Evolutionary conservation across 163 green algal genomes (phyloP).

Genomic region (Smithsoniella earleae): DNA sequence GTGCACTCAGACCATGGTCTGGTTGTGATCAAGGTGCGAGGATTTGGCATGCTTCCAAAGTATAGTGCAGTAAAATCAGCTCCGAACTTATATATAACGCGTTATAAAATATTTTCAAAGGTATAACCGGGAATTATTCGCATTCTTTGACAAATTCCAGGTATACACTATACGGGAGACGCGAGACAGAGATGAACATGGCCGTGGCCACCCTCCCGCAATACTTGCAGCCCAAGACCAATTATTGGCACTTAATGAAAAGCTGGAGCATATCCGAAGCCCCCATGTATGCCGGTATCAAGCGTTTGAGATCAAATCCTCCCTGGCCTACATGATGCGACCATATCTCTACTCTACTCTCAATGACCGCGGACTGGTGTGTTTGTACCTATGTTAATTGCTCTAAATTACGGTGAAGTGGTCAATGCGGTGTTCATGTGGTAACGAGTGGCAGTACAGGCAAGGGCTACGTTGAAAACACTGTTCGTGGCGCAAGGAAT

Average conservation of each 20-base stretch:
- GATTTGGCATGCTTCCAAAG: no score
- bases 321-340: constrained; percentile 77
- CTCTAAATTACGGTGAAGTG: no score
- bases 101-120: no score
- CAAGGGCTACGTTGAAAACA: no score
- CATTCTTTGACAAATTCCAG: no score
- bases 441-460: no score
- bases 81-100: no score
- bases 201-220: neutral
- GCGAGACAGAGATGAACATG: neutral
- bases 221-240: neutral
- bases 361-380: constrained; percentile 62
- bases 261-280: constrained; percentile 43
- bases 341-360: constrained; percentile 81
- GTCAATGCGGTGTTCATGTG: no score
- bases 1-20: constrained; percentile 29
- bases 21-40: constrained; percentile 22
- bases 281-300: constrained; percentile 73
- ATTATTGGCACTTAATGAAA: constrained; percentile 32
- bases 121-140: no score
- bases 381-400: neutral
- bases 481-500: no score
- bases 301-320: constrained; percentile 62
- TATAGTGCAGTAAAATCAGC: no score
- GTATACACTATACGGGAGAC: constrained; percentile 23